These are phyloP conservation scores for Abelmoschus esculentus DNA, from an alignment of 345 rosid species.

Conservation along the genomic window DNA sequence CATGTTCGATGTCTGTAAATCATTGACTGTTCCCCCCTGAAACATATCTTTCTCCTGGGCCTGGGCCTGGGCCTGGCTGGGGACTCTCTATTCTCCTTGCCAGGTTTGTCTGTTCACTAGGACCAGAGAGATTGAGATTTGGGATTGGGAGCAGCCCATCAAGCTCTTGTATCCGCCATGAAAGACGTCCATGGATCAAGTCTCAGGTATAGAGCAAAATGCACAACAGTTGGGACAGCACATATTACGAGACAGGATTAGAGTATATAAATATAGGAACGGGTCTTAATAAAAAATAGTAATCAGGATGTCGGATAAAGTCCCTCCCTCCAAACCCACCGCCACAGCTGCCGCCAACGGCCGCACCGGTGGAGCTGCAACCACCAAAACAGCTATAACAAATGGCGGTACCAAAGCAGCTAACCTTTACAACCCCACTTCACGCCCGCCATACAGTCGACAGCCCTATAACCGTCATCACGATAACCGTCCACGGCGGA, in stretches of 20 bases:
- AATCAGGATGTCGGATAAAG: constrained; percentile 49
- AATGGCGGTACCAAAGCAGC: constrained; percentile 29
- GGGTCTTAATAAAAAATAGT: no score
- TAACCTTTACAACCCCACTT: constrained; percentile 45
- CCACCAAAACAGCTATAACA: constrained; percentile 5
- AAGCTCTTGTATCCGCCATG: neutral
- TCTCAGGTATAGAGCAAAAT: neutral
- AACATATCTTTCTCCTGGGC: no score
- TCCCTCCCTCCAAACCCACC: constrained; percentile 54
- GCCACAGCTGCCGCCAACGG: constrained; percentile 19
- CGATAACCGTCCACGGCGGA: constrained; percentile 42
- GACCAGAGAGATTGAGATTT: neutral
- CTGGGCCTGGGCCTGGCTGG: no score
- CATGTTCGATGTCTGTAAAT: neutral
- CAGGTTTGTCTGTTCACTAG: no score
- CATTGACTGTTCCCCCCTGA: neutral
- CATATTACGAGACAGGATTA: no score
- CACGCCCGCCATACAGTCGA: constrained; percentile 56
- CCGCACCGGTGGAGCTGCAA: neutral
- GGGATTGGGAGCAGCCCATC: neutral
- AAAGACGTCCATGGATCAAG: neutral
- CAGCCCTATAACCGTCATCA: constrained; percentile 51
- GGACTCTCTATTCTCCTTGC: no score
- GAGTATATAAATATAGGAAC: no score
- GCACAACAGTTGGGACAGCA: no score